A percentile compares a stretch with the other conserved stretches of the same genome.
These are phyloP conservation scores for Suillus spraguei DNA, from an alignment of 768 basidiomycete species.

Conservation along the genomic window DNA sequence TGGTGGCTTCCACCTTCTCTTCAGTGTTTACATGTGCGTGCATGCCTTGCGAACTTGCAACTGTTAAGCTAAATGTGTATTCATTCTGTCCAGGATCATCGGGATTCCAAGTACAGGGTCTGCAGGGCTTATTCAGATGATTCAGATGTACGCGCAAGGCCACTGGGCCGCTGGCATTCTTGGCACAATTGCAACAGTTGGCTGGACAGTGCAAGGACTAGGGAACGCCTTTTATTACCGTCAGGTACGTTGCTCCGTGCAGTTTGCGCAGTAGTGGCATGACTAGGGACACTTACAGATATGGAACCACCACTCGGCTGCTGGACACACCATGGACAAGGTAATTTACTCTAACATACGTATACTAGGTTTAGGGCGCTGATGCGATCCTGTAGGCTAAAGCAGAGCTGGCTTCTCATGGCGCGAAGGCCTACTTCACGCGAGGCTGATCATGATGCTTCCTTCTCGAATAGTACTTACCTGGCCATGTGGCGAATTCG, in stretches of 20 bases:
- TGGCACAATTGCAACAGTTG: conserved; percentile 77
- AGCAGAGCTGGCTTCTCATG: conserved; percentile 78
- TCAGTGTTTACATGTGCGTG: conserved; percentile 87
- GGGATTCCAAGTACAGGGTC: conserved; percentile 96
- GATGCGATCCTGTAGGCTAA: conserved; percentile 60
- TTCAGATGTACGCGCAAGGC: conserved; percentile 72
- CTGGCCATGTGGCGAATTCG: not conserved
- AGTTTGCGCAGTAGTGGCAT: conserved; percentile 18
- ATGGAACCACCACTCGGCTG: conserved; percentile 76
- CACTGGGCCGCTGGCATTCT: conserved; percentile 82
- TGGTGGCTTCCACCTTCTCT: conserved; percentile 91
- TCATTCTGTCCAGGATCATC: conserved; percentile 65
- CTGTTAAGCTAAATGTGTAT: conserved; percentile 28
- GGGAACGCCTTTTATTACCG: conserved; percentile 84
- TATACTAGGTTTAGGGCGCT: conserved; percentile 10
- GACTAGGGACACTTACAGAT: conserved; percentile 47
- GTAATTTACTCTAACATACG: conserved; percentile 34
- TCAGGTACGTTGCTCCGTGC: conserved; percentile 48
- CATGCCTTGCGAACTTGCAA: conserved; percentile 15
- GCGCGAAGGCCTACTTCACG: conserved; percentile 87
- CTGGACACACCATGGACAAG: conserved; percentile 89
- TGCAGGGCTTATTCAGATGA: conserved; percentile 92
- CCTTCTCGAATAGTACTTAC: conserved; percentile 14
- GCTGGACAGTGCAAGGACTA: conserved; percentile 85
- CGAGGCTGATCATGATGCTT: conserved; percentile 55